phyloP scores from a whole-genome alignment of 1,284 basidiomycete species.

The Wallemia hederae region DNA sequence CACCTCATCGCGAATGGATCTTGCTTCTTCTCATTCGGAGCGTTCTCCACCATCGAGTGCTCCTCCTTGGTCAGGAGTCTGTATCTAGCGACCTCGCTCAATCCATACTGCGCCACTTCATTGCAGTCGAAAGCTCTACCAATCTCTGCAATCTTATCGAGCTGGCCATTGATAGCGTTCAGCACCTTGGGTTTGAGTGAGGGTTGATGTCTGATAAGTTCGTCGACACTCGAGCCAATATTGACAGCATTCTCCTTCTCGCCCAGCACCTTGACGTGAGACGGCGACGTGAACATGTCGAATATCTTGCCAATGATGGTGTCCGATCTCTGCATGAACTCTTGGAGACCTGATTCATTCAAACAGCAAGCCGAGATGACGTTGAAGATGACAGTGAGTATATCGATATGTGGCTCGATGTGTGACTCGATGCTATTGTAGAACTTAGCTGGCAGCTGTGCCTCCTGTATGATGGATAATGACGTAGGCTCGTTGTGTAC shows the following conservation, averaged over 20 bases:
- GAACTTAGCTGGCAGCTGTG: slow-evolving; percentile 62
- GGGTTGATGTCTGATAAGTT: slow-evolving; percentile 88
- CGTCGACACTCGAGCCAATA: slow-evolving; percentile 70
- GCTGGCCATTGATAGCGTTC: slow-evolving; percentile 34
- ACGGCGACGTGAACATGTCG: slow-evolving; percentile 54
- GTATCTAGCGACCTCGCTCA: background rate
- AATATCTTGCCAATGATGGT: slow-evolving; percentile 53
- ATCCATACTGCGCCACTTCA: slow-evolving; percentile 20
- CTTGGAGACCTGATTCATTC: slow-evolving; percentile 63
- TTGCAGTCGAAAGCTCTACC: slow-evolving; percentile 31
- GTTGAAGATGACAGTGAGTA: slow-evolving; percentile 65
- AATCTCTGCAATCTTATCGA: slow-evolving; percentile 40
- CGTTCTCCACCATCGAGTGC: background rate
- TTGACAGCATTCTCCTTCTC: slow-evolving; percentile 79
- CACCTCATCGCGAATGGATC: background rate
- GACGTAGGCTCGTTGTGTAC: slow-evolving; percentile 98
- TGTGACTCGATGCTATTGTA: slow-evolving; percentile 57
- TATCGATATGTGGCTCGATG: slow-evolving; percentile 65
- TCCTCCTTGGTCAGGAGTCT: slow-evolving; percentile 7
- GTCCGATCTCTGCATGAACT: slow-evolving; percentile 39
- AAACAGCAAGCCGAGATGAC: slow-evolving; percentile 91
- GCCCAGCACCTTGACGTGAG: slow-evolving; percentile 44
- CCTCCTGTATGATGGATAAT: slow-evolving; percentile 69
- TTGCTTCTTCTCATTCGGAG: background rate
- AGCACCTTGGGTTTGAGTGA: slow-evolving; percentile 51